phyloP scores from a whole-genome alignment of 1,139 yeast genomes.

The Lodderomyces parapsilosis region DNA sequence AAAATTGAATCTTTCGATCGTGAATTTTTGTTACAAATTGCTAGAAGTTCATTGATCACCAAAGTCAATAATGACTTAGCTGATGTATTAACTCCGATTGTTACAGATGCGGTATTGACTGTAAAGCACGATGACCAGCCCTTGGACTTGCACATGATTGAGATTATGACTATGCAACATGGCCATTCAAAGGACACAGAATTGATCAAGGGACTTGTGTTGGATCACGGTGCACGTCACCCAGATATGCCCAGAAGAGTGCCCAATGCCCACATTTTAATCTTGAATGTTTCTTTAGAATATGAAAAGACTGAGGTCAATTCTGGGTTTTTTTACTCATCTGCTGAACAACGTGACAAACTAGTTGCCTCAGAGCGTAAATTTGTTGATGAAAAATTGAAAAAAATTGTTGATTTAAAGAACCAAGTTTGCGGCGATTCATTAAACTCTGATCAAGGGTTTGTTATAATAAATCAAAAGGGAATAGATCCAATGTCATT shows the following conservation, averaged over 20 bases:
- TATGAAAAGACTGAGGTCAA: constrained; percentile 98
- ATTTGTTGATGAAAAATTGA: constrained; percentile 91
- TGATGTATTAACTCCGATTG: constrained; percentile 85
- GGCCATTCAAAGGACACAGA: constrained; percentile 81
- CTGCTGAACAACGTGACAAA: constrained; percentile 95
- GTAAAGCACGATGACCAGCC: constrained; percentile 56
- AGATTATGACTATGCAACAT: constrained; percentile 97
- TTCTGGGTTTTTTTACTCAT: constrained; percentile 91
- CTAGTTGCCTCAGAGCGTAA: constrained; percentile 90
- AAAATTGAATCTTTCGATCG: constrained; percentile 61
- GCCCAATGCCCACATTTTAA: constrained; percentile 79
- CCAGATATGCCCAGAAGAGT: constrained; percentile 97
- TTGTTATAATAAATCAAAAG: constrained; percentile 96
- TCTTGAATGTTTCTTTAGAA: constrained; percentile 90
- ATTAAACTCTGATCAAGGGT: constrained; percentile 68
- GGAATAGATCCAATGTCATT: constrained; percentile 99
- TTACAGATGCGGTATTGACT: constrained; percentile 90
- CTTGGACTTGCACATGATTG: constrained; percentile 94
- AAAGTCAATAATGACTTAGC: constrained; percentile 77
- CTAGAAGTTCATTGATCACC: constrained; percentile 84
- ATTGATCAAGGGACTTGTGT: constrained; percentile 82
- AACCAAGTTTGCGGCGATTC: constrained; percentile 74
- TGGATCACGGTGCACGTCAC: constrained; percentile 98
- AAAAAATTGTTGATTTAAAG: constrained; percentile 88
- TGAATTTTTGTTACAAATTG: constrained; percentile 86